Conservation (phyloP, 2,329 filamentous ascomycete genomes). For the Sporothrix brasiliensis region DNA sequence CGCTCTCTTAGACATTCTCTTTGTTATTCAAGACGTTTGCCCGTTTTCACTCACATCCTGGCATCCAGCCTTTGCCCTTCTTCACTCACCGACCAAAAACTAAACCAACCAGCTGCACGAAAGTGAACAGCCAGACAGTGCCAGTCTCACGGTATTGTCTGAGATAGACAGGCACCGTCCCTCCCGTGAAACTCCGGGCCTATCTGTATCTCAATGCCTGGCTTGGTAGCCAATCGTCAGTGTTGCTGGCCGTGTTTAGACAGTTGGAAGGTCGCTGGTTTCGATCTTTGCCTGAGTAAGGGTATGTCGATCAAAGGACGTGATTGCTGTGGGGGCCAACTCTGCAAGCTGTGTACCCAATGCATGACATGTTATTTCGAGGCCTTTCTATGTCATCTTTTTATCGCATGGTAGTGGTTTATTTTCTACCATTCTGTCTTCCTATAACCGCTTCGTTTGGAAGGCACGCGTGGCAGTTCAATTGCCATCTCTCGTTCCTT, state of each 20-base stretch:
- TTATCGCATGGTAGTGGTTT: neutral
- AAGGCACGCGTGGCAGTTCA: neutral
- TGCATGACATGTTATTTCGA: neutral
- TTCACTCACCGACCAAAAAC: neutral
- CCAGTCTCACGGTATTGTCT: neutral
- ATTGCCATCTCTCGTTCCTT: neutral
- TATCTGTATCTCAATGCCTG: constrained; percentile 20
- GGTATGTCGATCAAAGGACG: constrained; percentile 17
- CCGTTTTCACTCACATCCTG: neutral
- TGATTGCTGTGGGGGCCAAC: neutral
- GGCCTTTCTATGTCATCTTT: neutral
- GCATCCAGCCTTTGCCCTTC: neutral
- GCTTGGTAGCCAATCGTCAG: neutral
- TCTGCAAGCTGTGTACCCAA: neutral
- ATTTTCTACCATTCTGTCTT: neutral
- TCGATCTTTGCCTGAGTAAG: constrained; percentile 25
- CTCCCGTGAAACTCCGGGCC: constrained; percentile 26
- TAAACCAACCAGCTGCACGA: neutral
- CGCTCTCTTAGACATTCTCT: neutral
- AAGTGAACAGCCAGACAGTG: neutral
- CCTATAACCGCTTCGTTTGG: neutral
- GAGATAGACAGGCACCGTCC: constrained; percentile 4
- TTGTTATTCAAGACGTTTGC: neutral
- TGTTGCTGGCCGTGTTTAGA: neutral
- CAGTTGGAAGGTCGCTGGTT: constrained; percentile 24